Evolutionary conservation across 768 basidiomycete species (phyloP).

Genomic region (Symmetrospora coprosmae): DNA sequence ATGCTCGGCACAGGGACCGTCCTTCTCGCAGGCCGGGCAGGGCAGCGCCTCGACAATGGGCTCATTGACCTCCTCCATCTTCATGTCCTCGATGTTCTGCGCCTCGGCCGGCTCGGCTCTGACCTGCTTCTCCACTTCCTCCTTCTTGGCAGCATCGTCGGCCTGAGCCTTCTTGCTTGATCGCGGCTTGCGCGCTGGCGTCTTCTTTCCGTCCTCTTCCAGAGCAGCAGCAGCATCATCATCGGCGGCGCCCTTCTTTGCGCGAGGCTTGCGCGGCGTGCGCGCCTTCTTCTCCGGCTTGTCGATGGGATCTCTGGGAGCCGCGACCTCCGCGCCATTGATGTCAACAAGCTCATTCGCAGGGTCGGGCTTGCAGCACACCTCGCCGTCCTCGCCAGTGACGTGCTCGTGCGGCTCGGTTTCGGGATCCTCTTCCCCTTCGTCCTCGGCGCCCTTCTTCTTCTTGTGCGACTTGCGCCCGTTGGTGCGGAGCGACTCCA

Average conservation of each 20-base stretch:
- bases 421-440: constrained; percentile 4
- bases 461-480: constrained; percentile 41
- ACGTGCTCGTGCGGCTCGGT: too few relatives aligned
- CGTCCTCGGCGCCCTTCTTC: constrained; percentile 28
- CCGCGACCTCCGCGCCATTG: neutral
- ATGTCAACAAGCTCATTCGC: neutral
- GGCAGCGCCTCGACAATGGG: neutral
- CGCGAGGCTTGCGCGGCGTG: neutral
- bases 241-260: neutral
- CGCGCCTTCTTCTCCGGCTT: neutral
- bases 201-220: neutral
- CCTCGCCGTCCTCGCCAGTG: neutral
- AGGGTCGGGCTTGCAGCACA: neutral
- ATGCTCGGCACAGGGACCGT: too few relatives aligned
- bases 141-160: neutral
- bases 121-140: neutral
- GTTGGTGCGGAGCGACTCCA: constrained; percentile 41
- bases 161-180: neutral
- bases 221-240: neutral
- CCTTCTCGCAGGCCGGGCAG: too few relatives aligned
- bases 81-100: constrained; percentile 8
- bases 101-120: constrained; percentile 12
- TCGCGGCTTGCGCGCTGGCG: neutral
- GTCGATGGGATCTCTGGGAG: neutral
- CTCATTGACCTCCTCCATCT: neutral